Evolutionary conservation across 2,329 filamentous ascomycete species (phyloP).

Genomic region (Acephala macrosclerotiorum): DNA sequence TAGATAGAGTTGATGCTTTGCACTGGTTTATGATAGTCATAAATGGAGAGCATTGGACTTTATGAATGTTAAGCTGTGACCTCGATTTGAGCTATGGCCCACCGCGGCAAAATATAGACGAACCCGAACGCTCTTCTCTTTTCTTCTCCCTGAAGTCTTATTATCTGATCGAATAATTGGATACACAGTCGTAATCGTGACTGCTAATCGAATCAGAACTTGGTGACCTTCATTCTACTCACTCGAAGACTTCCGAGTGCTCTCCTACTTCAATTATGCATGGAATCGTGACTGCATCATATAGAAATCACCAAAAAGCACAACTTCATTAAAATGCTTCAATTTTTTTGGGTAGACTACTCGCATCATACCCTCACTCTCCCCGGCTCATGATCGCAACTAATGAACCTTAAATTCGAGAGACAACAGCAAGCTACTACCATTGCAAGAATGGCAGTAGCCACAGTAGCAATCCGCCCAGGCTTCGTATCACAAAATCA

Average conservation of each 20-base stretch:
- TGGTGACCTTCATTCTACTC: too few species aligned
- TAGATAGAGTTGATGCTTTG: background rate
- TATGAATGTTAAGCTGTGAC: background rate
- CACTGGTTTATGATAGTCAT: background rate
- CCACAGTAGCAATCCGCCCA: background rate
- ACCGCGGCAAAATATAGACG: too few species aligned
- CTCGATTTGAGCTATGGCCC: background rate
- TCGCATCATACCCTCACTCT: background rate
- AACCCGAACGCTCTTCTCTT: too few species aligned
- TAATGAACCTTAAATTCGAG: background rate
- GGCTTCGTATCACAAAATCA: background rate
- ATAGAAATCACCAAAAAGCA: background rate
- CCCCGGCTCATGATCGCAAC: background rate
- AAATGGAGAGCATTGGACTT: background rate
- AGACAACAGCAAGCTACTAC: background rate
- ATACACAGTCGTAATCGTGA: too few species aligned
- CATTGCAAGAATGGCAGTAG: background rate
- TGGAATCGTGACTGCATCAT: background rate
- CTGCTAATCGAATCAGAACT: too few species aligned
- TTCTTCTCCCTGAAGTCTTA: too few species aligned
- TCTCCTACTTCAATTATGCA: too few species aligned
- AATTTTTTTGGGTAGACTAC: background rate
- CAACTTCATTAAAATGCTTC: background rate
- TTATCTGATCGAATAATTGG: too few species aligned
- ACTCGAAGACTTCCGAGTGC: too few species aligned